Percentiles rank a stretch among this genome's conserved stretches.
Conservation (phyloP, 2,329 filamentous ascomycete genomes). For the Truncatella angustata region DNA sequence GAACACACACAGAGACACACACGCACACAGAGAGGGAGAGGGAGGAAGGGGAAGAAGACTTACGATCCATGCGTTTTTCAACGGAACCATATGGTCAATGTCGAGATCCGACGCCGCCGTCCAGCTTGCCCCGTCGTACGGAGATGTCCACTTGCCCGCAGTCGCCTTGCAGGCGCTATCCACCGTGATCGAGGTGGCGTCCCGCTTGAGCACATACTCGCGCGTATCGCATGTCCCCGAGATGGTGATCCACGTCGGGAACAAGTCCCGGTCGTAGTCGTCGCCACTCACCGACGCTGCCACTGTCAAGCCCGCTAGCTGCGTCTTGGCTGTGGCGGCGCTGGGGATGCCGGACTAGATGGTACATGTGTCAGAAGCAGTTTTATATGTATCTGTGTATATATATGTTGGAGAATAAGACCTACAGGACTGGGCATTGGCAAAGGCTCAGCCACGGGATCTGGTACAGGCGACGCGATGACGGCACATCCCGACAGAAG, state of each 20-base stretch:
- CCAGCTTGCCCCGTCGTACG: constrained; percentile 74
- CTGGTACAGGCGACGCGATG: constrained; percentile 19
- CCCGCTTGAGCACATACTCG: constrained; percentile 71
- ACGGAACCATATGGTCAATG: constrained; percentile 80
- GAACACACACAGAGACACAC: no score
- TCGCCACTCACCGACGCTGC: constrained; percentile 50
- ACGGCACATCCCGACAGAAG: constrained; percentile 22
- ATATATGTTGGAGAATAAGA: no score
- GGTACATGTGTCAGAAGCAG: neutral
- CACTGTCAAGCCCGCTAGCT: constrained; percentile 59
- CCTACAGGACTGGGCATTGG: constrained; percentile 22
- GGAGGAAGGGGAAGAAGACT: no score
- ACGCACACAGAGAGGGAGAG: no score
- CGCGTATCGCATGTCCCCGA: constrained; percentile 67
- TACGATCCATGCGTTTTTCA: constrained; percentile 78
- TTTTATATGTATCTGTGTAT: no score
- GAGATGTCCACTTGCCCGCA: constrained; percentile 67
- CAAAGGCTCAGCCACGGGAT: neutral
- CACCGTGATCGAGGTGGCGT: constrained; percentile 63
- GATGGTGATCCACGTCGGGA: constrained; percentile 70
- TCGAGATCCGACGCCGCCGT: constrained; percentile 68
- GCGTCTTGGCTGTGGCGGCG: constrained; percentile 51
- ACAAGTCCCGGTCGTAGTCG: constrained; percentile 64
- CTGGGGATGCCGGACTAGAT: constrained; percentile 61
- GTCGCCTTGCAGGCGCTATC: constrained; percentile 60